Base-by-base conservation (phyloP, 2,329 filamentous ascomycete species). In the Botrytis paeoniae region DNA sequence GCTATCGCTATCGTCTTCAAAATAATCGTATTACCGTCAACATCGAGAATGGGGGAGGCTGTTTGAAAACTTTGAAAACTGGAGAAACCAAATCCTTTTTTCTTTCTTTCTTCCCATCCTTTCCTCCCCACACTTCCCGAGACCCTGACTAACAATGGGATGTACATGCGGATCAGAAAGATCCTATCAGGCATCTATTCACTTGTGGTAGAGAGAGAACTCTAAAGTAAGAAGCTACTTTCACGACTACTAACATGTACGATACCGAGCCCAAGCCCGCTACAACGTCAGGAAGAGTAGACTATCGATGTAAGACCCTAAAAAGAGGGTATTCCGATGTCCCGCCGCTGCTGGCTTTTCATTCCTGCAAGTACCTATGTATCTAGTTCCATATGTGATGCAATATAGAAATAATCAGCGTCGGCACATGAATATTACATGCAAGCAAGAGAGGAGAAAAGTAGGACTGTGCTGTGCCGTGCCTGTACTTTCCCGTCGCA, bases 401-500 rank as follows among this genome's bases (percentile, higher is more conserved):
- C 51, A 60, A 65, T 72, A 68, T 60, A 72, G 45, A 29, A 35
- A 43, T 41, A 43, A 61, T 35, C 37, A 69, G 64, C 64, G 51
- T 68, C 45, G 45, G 45, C 20, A 54, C 35, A 39, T 66, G 16
- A n/a, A 68, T 57, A 68, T 68, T 45, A 45, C 39, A 61, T 72
- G 51, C 37, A 72, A 60, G 29, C 70, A 66, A 66, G 35, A 71
- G 70, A 71, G 60, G 43, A 57, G 51, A 57, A 41, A 37, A 22
- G 25, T 25, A 65, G 63, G 20, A 59, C 45, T 68, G 51, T 72
- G 39, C 48, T 66, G 51, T 72, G 39, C 70, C 62, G 51, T 68
- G 59, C 43, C 70, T 68, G 70, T 68, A 59, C 70, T 8, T 68
- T 72, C 41, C 70, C 70, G 70, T 68, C 62, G 70, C 62, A 68